These are phyloP conservation scores for Cocos nucifera DNA, from an alignment of 176 grass and related monocot genomes.

Conservation along the genomic window DNA sequence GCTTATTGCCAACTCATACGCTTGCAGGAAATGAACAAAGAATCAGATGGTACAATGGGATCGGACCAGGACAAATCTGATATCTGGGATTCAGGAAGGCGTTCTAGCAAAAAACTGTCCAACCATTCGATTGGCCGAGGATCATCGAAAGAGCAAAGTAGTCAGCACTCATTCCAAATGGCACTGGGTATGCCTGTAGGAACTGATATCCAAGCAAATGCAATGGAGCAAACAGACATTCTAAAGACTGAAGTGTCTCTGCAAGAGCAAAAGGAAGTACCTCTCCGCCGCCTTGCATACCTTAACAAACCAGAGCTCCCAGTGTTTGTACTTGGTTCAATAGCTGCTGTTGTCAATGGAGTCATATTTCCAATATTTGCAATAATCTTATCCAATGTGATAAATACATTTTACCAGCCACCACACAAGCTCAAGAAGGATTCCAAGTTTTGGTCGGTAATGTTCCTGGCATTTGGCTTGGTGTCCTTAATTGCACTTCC, in stretches of 20 bases:
- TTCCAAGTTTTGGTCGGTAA: slow-evolving; percentile 78
- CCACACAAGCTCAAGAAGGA: slow-evolving; percentile 60
- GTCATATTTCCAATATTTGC: slow-evolving; percentile 76
- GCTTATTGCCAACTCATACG: slow-evolving; percentile 77
- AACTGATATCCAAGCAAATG: slow-evolving; percentile 45
- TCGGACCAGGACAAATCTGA: slow-evolving; percentile 28
- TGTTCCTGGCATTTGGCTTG: slow-evolving; percentile 78
- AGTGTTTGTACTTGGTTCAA: slow-evolving; percentile 61
- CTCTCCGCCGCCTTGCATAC: slow-evolving; percentile 62
- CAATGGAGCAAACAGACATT: slow-evolving; percentile 17
- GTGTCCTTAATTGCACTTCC: slow-evolving; percentile 67
- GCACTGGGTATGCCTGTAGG: slow-evolving; percentile 51
- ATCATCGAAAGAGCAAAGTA: slow-evolving; percentile 56
- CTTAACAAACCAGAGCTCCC: slow-evolving; percentile 81
- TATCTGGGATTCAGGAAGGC: slow-evolving; percentile 23
- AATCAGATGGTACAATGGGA: slow-evolving; percentile 7
- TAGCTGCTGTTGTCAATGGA: slow-evolving; percentile 58
- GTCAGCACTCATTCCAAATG: slow-evolving; percentile 62
- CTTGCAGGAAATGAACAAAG: slow-evolving; percentile 60
- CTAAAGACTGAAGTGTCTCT: slow-evolving; percentile 9
- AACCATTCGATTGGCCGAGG: slow-evolving; percentile 44
- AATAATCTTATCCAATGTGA: slow-evolving; percentile 70
- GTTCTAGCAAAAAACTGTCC: slow-evolving; percentile 48
- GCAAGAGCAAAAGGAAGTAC: slow-evolving; percentile 45
- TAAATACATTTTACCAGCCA: slow-evolving; percentile 67